Percentiles rank a stretch among this genome's conserved stretches.
Evolutionary conservation across 495 filamentous ascomycete genomes (phyloP).

Genomic region (Gamarada debralockiae): DNA sequence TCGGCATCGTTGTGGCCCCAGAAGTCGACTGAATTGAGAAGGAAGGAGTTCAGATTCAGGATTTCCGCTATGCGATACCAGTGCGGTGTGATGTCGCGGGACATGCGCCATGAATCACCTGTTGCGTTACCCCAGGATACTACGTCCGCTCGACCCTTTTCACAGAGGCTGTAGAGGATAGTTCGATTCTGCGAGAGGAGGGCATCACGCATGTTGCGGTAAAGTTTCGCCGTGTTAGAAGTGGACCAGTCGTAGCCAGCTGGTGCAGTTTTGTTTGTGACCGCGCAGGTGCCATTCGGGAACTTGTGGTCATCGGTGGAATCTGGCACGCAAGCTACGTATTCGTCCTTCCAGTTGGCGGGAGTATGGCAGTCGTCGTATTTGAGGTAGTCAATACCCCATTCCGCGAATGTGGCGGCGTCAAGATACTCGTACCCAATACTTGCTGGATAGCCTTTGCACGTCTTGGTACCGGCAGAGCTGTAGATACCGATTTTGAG

Average conservation of each 20-base stretch:
- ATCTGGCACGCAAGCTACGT: conserved; percentile 12
- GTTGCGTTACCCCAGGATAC: conserved; percentile 26
- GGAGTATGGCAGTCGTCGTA: conserved; percentile 63
- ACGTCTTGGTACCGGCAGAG: conserved; percentile 57
- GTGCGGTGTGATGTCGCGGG: conserved; percentile 28
- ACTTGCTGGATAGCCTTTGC: conserved; percentile 56
- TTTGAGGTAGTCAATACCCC: conserved; percentile 69
- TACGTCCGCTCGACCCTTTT: conserved; percentile 29
- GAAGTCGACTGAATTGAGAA: conserved; percentile 44
- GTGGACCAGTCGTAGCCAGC: conserved; percentile 12
- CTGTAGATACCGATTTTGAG: conserved; percentile 64
- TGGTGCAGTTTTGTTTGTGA: background rate
- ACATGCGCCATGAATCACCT: conserved; percentile 29
- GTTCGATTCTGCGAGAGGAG: conserved; percentile 27
- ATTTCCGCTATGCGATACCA: conserved; percentile 14
- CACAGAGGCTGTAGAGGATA: conserved; percentile 35
- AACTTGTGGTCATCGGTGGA: background rate
- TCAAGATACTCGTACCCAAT: conserved; percentile 58
- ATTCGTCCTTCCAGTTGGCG: conserved; percentile 15
- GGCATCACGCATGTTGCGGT: conserved; percentile 31
- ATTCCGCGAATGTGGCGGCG: conserved; percentile 55
- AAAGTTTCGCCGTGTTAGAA: conserved; percentile 16
- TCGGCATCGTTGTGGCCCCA: conserved; percentile 55
- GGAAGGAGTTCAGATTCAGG: conserved; percentile 49
- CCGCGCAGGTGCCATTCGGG: conserved; percentile 13